A percentile compares a stretch with the other conserved stretches of the same genome.
phyloP scores from a whole-genome alignment of 768 basidiomycete species.

The Tylopilus vinaceipallidus region DNA sequence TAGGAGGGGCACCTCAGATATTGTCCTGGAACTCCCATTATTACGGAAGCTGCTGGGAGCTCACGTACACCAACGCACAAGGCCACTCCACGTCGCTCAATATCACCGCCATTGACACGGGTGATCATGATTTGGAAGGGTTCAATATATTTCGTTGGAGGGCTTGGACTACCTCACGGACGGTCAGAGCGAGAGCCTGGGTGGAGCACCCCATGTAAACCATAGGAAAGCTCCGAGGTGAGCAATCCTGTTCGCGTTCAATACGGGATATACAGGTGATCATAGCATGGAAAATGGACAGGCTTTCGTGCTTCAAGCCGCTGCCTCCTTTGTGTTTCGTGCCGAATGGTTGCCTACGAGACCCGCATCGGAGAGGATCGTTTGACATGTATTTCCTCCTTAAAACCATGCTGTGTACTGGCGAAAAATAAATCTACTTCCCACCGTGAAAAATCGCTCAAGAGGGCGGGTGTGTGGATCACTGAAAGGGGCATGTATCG shows the following conservation, averaged over 20 bases:
- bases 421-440: too few relatives aligned
- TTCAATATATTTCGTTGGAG: conserved; percentile 38
- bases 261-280: not conserved
- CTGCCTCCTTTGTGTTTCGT: not conserved
- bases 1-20: conserved; percentile 55
- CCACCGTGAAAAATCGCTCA: too few relatives aligned
- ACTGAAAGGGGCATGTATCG: too few relatives aligned
- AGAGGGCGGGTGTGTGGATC: too few relatives aligned
- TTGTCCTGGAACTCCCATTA: conserved; percentile 47
- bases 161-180: conserved; percentile 38
- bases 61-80: conserved; percentile 41
- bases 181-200: conserved; percentile 25
- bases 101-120: conserved; percentile 52
- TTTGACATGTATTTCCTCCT: too few relatives aligned
- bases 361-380: too few relatives aligned
- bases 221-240: conserved; percentile 4
- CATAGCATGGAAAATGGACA: not conserved
- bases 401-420: too few relatives aligned
- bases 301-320: not conserved
- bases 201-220: conserved; percentile 21
- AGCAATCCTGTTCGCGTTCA: not conserved
- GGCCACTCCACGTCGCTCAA: conserved; percentile 39
- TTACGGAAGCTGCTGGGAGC: conserved; percentile 61
- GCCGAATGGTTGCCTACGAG: too few relatives aligned
- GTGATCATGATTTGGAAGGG: conserved; percentile 23